Evolutionary conservation across 805 yeast species (phyloP).

Genomic region (Metschnikowia cubensis): DNA sequence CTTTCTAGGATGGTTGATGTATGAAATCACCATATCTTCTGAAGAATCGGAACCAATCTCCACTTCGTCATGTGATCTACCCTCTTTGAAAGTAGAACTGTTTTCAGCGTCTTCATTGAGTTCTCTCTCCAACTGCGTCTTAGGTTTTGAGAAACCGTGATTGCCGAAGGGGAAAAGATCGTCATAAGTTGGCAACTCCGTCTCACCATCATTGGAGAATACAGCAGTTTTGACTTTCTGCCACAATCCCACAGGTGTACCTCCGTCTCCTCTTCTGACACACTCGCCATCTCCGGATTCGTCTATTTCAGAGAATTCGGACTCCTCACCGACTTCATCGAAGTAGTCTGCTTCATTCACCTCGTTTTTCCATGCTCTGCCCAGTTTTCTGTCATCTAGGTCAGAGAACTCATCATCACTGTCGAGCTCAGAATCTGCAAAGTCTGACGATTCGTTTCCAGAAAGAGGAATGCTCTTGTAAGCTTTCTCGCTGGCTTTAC

Average conservation of each 20-base stretch:
- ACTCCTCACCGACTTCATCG: slow-evolving; percentile 19
- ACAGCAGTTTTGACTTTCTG: slow-evolving; percentile 40
- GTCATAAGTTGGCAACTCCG: slow-evolving; percentile 62
- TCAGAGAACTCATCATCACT: slow-evolving; percentile 27
- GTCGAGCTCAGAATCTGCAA: slow-evolving; percentile 35
- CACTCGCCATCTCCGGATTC: slow-evolving; percentile 3
- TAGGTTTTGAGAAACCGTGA: slow-evolving; percentile 27
- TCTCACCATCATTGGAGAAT: slow-evolving; percentile 32
- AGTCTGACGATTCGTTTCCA: slow-evolving; percentile 22
- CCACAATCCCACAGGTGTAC: slow-evolving; percentile 31
- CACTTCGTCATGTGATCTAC: slow-evolving; percentile 23
- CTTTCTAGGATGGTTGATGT: slow-evolving; percentile 42
- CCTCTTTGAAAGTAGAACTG: not conserved
- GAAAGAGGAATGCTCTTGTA: not conserved
- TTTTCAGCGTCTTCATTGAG: slow-evolving; percentile 21
- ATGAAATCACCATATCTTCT: slow-evolving; percentile 42
- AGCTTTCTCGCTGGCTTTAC: not conserved
- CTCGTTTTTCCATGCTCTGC: slow-evolving; percentile 11
- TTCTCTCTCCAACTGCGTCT: slow-evolving; percentile 29
- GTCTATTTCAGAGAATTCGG: slow-evolving; percentile 10
- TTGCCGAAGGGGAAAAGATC: slow-evolving; percentile 63
- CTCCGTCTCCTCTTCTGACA: not conserved
- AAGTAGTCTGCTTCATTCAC: slow-evolving; percentile 35
- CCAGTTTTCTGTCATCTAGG: slow-evolving; percentile 9
- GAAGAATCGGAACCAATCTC: slow-evolving; percentile 39